Base-by-base conservation (phyloP, 495 filamentous ascomycete genomes). In the Hypoxylon rickii region DNA sequence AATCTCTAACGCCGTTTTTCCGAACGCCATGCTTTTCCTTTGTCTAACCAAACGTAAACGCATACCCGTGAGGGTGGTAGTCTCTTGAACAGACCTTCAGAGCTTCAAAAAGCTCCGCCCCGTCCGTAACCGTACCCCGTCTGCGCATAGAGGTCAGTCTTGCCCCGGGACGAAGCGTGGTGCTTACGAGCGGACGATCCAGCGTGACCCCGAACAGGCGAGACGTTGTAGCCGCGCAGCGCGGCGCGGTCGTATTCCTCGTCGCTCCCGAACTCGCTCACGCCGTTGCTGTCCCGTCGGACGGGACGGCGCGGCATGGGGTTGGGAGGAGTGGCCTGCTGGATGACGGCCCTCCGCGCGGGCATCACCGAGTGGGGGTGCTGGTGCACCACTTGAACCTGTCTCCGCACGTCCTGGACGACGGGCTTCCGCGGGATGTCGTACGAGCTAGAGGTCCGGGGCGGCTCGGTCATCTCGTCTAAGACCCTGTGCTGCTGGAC, bases 191-290 rank as follows among this genome's bases (percentile, higher is more conserved):
- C 32, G 3, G 32, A 36, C 32, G 32, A 3, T n/a, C 12, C 10
- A 26, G n/a, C n/a, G n/a, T n/a, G n/a, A n/a, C n/a, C n/a, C n/a
- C n/a, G n/a, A n/a, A 33, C 17, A 19, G 55, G 54, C 10, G 59
- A 63, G 24, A 65, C 63, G 6, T 20, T 55, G 24, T 51, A 47
- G 4, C 32, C 24, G 31, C 45, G 50, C 37, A 36, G 21, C 7
- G 34, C 19, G 1, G 10, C 20, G 1, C 34, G n/a, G 12, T 44
- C n/a, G 32, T 3, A 12, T 12, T 13, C 50, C 1, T 52, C 46
- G 13, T 52, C 51, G 16, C 47, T 45, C 10, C 54, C 44, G 10
- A 42, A 53, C 12, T 50, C 50, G n/a, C 58, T 63, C 0, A 63
- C 34, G 3, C 50, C 31, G 20, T 63, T 57, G n/a, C 54, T 59